Conservation (phyloP, 495 filamentous ascomycete species). For the Aspergillus haitiensis region DNA sequence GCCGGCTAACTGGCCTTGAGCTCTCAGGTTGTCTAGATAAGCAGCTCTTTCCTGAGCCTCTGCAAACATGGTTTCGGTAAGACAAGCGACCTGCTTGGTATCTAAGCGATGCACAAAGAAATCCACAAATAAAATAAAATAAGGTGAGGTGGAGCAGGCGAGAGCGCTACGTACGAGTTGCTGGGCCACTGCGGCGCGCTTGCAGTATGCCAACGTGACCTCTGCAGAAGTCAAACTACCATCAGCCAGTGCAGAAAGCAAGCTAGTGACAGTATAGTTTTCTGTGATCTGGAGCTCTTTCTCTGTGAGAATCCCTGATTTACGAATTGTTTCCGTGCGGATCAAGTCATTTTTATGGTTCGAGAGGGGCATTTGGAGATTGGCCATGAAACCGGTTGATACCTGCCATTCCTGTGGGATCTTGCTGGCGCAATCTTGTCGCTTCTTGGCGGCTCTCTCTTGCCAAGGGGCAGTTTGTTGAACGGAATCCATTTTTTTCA, state of each 20-base stretch:
- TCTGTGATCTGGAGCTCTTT: slow-evolving; percentile 54
- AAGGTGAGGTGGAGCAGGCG: neutral
- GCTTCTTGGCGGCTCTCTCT: slow-evolving; percentile 32
- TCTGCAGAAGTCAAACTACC: slow-evolving; percentile 48
- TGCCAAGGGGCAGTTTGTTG: slow-evolving; percentile 16
- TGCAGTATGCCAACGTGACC: slow-evolving; percentile 56
- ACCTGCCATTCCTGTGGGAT: slow-evolving; percentile 31
- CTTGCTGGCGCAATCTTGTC: slow-evolving; percentile 35
- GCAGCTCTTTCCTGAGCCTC: slow-evolving; percentile 36
- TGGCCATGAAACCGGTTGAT: slow-evolving; percentile 13
- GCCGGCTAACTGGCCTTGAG: slow-evolving; percentile 45
- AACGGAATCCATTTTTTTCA: neutral
- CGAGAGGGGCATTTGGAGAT: slow-evolving; percentile 16
- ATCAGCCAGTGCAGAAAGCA: slow-evolving; percentile 28
- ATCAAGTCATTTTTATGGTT: slow-evolving; percentile 28
- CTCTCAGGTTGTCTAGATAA: slow-evolving; percentile 36
- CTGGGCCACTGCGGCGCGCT: slow-evolving; percentile 56
- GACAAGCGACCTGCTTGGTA: slow-evolving; percentile 44
- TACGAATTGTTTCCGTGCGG: slow-evolving; percentile 19
- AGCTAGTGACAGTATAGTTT: slow-evolving; percentile 41
- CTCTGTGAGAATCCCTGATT: slow-evolving; percentile 28
- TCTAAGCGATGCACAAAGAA: neutral
- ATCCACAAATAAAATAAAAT: neutral
- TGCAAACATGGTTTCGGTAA: slow-evolving; percentile 58
- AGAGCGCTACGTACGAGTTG: slow-evolving; percentile 37